Base-by-base conservation (phyloP, 2,329 filamentous ascomycete genomes). In the Penicillium freii region DNA sequence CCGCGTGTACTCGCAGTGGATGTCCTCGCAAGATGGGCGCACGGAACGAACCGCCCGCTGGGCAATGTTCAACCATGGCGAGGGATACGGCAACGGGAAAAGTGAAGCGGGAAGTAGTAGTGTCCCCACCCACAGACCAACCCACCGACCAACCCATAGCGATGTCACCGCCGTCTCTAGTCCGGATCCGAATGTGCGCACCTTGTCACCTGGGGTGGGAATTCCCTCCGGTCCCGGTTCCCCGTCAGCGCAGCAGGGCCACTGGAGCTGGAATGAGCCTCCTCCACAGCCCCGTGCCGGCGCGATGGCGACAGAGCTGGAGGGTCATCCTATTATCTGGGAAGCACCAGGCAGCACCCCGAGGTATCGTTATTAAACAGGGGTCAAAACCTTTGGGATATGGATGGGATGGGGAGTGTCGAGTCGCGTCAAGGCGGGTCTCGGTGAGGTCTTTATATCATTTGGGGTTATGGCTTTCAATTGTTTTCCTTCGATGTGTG, bases 1-100 rank as follows among this genome's bases (percentile, higher is more conserved):
- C 49, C 63, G 69, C 1, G 67, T 74, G 1, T 75, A 75, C 45
- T 63, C 60, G 23, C 62, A 72, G 42, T 74, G 72, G 71, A 63
- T 71, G 54, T 68, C 69, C 1, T 74, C 72, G 3, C 60, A 72
- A 49, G 72, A 71, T 33, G 70, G 67, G 1, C 65, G 64, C 29
- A 67, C 62, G 10, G 69, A 73, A 39, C 69, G 72, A 7, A 73
- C 72, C 2, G 66, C 69, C 1, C 62, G 58, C 8, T 75, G 73
- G 72, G 71, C 72, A 7, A 31, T 73, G 21, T 69, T 68, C 38
- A 63, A 61, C 23, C 51, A 54, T 11, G 49, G 51, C 5, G 62
- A 57, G 0, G 58, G 13, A 11, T 21, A 57, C n/a, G 50, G 60
- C 6, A 57, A 60, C 10, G 56, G 46, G 34, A 67, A 66, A 43